Conservation (phyloP, 2,329 filamentous ascomycete genomes). For the Ampelomyces quisqualis region DNA sequence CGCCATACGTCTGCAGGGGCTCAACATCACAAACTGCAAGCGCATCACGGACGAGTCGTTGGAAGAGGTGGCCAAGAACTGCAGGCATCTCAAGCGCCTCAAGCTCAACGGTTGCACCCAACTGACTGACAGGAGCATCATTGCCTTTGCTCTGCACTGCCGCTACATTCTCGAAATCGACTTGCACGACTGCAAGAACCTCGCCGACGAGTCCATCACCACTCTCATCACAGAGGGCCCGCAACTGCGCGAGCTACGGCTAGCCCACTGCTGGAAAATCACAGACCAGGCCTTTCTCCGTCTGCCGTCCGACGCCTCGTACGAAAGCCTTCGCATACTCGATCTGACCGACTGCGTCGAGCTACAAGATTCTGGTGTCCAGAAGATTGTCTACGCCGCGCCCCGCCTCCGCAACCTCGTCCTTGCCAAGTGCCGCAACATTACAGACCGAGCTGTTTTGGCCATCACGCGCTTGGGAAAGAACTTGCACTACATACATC, state of each 20-base stretch:
- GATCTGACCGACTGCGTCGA: conserved; percentile 87
- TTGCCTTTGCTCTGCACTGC: conserved; percentile 84
- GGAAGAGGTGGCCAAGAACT: conserved; percentile 75
- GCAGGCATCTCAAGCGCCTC: conserved; percentile 84
- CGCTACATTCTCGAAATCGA: conserved; percentile 96
- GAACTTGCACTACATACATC: conserved; percentile 93
- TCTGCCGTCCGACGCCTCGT: conserved; percentile 67
- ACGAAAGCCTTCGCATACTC: conserved; percentile 87
- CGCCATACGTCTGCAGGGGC: conserved; percentile 81
- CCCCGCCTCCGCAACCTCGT: conserved; percentile 90
- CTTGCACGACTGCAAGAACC: conserved; percentile 76
- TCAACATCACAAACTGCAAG: conserved; percentile 87
- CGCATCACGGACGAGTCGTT: conserved; percentile 85
- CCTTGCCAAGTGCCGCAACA: conserved; percentile 87
- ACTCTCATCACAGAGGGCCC: conserved; percentile 74
- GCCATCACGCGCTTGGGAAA: conserved; percentile 89
- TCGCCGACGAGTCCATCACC: conserved; percentile 82
- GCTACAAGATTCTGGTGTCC: conserved; percentile 81
- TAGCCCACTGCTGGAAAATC: conserved; percentile 81
- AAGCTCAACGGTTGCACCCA: conserved; percentile 94
- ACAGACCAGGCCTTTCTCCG: conserved; percentile 85
- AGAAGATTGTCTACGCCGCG: conserved; percentile 81
- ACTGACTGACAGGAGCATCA: conserved; percentile 76
- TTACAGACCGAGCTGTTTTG: conserved; percentile 84
- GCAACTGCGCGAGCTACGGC: conserved; percentile 83